Conservation (phyloP, 2,329 filamentous ascomycete species). For the Knoxdaviesia capensis region DNA sequence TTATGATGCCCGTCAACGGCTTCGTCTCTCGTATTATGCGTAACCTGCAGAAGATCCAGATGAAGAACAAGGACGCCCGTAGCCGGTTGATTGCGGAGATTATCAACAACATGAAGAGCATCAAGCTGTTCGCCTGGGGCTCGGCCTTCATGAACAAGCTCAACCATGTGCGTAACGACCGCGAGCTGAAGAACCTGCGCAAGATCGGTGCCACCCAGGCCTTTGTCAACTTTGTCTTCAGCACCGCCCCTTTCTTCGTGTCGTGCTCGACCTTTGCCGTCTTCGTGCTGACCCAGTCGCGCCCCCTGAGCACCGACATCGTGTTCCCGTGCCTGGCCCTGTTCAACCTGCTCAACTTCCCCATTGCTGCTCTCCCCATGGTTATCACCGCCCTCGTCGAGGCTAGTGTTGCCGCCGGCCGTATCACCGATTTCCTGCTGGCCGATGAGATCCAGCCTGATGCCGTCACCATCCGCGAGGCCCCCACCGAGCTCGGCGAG, state of each 20-base stretch:
- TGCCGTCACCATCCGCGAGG: constrained; percentile 50
- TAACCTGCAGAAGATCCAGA: constrained; percentile 81
- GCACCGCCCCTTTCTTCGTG: constrained; percentile 88
- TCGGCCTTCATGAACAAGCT: constrained; percentile 95
- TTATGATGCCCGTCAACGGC: constrained; percentile 95
- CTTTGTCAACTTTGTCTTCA: constrained; percentile 95
- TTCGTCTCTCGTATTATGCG: constrained; percentile 87
- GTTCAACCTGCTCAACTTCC: constrained; percentile 93
- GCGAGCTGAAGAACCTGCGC: constrained; percentile 83
- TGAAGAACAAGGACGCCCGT: constrained; percentile 96
- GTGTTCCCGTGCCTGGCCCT: constrained; percentile 87
- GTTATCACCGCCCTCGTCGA: constrained; percentile 94
- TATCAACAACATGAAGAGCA: constrained; percentile 98
- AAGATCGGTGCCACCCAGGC: constrained; percentile 92
- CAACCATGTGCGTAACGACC: constrained; percentile 87
- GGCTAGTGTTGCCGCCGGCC: constrained; percentile 75
- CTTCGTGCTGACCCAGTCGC: constrained; percentile 68
- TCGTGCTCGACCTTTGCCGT: constrained; percentile 93
- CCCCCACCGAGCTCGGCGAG: constrained; percentile 60
- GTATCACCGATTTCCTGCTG: constrained; percentile 65
- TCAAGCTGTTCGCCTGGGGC: constrained; percentile 97
- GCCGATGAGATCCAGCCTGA: constrained; percentile 82
- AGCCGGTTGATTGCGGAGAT: constrained; percentile 94
- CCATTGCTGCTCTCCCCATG: constrained; percentile 85
- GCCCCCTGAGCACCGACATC: constrained; percentile 76